Evolutionary conservation across 2,329 filamentous ascomycete species (phyloP), one percentile per base, ranked within the genome.

Genomic region (Zymoseptoria pseudotritici): DNA sequence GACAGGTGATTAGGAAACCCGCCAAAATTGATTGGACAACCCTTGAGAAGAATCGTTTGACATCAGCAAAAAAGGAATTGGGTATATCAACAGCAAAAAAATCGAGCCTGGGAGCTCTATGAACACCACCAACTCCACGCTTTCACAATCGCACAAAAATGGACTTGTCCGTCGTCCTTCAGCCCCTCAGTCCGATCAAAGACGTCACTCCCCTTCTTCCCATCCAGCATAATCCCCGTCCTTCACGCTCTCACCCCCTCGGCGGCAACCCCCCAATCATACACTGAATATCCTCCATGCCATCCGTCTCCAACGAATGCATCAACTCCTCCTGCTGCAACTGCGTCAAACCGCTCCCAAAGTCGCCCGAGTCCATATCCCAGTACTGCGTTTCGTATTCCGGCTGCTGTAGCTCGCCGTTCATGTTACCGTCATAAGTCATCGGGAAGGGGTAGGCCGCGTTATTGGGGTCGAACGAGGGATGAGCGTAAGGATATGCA

Each of bases 261-360:
- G 36, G 36, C 36, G 36, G 36, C 17, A 46, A 6, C 4, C 17
- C 17, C 36, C 36, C 36, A 46, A 75, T 74, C 69, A 74, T 73
- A 62, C 62, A 69, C 61, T 75, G 71, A 36, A 75, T 73, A 57
- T 73, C 70, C 49, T 70, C 69, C 71, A 74, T 74, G 10, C 73
- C 73, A n/a, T 70, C 66, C 17, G 71, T 73, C 62, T 75, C 73
- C 11, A 75, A 61, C 1, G 60, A 65, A n/a, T 71, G 71, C 67
- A 75, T 71, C 29, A 75, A 63, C 57, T 75, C 73, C 49, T 70
- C 65, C 56, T 74, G 73, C 58, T 75, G 73, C 49, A 65, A 63
- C 31, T 71, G 66, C 3, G 64, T 72, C 49, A 75, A 56, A 8
- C 72, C 72, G 20, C 66, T 66, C n/a, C 71, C 71, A 55, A 71